phyloP scores from a whole-genome alignment of 306 rosid species.

The Macrotyloma uniflorum region DNA sequence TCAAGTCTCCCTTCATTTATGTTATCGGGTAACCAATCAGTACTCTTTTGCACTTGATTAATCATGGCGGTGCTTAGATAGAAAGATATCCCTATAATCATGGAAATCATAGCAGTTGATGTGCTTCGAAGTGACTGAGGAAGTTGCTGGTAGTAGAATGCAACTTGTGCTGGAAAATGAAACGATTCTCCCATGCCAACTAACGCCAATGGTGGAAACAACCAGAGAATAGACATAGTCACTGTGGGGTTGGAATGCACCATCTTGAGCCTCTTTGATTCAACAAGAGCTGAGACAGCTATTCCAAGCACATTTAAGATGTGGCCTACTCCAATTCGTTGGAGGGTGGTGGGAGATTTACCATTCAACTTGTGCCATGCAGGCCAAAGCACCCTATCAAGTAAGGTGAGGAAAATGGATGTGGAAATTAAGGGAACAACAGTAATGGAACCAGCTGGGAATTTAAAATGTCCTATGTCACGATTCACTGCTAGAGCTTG shows the following conservation, averaged over 20 bases:
- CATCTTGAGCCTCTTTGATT: conserved; percentile 61
- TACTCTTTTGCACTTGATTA: conserved; percentile 45
- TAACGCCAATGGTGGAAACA: conserved; percentile 58
- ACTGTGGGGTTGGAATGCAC: background rate
- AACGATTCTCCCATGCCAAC: conserved; percentile 74
- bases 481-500: conserved; percentile 69
- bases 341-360: conserved; percentile 46
- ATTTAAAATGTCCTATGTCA: conserved; percentile 54
- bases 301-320: conserved; percentile 44
- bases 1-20: conserved; percentile 57
- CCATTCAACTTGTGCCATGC: conserved; percentile 46
- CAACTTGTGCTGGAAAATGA: conserved; percentile 69
- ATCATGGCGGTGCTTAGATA: conserved; percentile 54
- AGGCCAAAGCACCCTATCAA: conserved; percentile 58
- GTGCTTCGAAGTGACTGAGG: conserved; percentile 55
- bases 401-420: conserved; percentile 44
- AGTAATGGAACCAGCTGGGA: conserved; percentile 50
- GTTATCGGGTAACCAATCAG: conserved; percentile 66
- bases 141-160: conserved; percentile 70
- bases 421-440: conserved; percentile 48
- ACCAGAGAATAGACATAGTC: conserved; percentile 55
- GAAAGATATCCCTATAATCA: conserved; percentile 51
- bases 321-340: conserved; percentile 62
- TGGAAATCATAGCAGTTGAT: conserved; percentile 61
- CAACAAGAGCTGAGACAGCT: conserved; percentile 61